Evolutionary conservation across 345 rosid species (phyloP), one percentile per base, ranked within the genome.

Genomic region (Brassica incana): DNA sequence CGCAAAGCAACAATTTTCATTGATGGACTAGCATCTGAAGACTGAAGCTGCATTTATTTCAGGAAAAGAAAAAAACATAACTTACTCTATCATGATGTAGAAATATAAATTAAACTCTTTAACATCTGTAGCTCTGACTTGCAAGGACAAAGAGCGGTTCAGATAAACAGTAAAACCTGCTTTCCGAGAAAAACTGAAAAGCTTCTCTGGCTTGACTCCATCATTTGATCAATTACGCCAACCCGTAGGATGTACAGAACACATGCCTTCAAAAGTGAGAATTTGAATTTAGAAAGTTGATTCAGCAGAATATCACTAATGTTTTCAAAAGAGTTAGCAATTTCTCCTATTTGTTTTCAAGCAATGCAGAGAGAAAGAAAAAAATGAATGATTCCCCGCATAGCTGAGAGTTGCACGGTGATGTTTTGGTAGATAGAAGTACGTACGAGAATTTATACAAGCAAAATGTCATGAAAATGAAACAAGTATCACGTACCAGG

Each of bases 191-290:
- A 91, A 77, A 92, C 91, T 8, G 88, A 79, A 87, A 91, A 92
- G 86, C 87, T 88, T 85, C 98, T 92, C 83, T 95, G 99, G 80
- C 89, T 86, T 83, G 96, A 85, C 85, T 95, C 99, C 64, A 87
- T 87, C 99, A 95, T 95, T 84, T 91, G 98, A 88, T 95, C 98
- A 76, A 88, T 91, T 67, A 95, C 86, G 73, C 97, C 98, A 83
- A 92, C 89, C 14, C 97, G 95, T 67, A 92, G 88, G 75, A 95
- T 87, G 80, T 95, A 92, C 38, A 92, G 94, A 88, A 89, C 89
- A 80, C 99, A 95, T 65, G 99, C 99, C 99, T 95, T 85, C 83
- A 84, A 73, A 78, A 83, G 73, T 69, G 50, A 77, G 67, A 79
- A 18, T 23, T 62, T 71, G 65, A 16, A 68, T 54, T 80, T 58